Conservation (phyloP, 2,329 filamentous ascomycete genomes). For the Mollisiaceae sp. region DNA sequence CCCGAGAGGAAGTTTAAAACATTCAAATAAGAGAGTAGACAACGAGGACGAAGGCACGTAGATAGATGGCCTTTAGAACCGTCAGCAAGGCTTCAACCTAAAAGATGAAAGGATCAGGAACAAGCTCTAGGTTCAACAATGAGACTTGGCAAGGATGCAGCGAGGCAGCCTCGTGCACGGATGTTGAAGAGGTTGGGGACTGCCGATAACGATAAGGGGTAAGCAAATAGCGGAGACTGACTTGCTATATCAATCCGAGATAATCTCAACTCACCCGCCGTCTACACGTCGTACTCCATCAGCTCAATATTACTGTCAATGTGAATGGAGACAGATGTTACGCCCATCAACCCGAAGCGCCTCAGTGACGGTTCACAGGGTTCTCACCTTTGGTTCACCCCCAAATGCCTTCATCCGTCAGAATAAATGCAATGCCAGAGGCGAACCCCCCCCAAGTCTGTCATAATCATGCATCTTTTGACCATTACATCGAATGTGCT, state of each 20-base stretch:
- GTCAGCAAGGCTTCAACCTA: neutral
- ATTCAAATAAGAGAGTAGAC: neutral
- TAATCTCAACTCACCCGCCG: neutral
- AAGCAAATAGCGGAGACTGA: too few species aligned
- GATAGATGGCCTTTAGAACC: neutral
- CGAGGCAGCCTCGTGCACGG: neutral
- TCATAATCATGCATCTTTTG: neutral
- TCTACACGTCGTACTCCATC: neutral
- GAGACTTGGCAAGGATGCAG: neutral
- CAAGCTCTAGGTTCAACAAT: neutral
- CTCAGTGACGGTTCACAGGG: neutral
- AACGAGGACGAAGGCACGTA: neutral
- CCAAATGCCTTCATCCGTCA: neutral
- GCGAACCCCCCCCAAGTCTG: neutral
- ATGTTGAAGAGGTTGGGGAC: neutral
- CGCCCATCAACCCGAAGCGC: neutral
- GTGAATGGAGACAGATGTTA: constrained; percentile 1
- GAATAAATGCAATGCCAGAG: neutral
- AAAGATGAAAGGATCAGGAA: neutral
- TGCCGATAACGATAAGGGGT: neutral
- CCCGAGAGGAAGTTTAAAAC: neutral
- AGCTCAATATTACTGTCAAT: constrained; percentile 3
- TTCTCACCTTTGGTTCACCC: neutral
- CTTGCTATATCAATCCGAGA: too few species aligned
- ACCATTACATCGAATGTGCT: neutral